Evolutionary conservation across 257 asterid species (phyloP).

Genomic region (Solanum phureja): DNA sequence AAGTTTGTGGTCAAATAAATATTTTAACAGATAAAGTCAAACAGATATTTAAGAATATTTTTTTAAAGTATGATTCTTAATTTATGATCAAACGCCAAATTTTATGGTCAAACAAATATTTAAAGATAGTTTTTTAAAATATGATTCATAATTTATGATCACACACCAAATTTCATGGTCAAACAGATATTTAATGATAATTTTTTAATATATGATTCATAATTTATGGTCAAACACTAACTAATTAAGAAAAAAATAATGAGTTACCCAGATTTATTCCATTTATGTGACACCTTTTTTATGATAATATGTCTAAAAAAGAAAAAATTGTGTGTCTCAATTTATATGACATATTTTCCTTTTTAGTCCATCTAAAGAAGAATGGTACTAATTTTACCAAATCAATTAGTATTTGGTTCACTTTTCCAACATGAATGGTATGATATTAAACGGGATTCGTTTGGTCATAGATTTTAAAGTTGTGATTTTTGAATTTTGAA

Average conservation of each 20-base stretch:
- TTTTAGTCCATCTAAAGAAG: not conserved
- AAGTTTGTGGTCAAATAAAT: not conserved
- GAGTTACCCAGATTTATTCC: accelerated
- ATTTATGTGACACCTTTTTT: not conserved
- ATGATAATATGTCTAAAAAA: too few relatives aligned
- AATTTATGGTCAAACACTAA: not conserved
- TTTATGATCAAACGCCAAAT: not conserved
- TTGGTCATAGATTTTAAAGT: not conserved
- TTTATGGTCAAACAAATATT: not conserved
- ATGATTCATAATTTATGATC: not conserved
- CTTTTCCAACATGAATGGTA: not conserved
- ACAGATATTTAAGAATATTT: too few relatives aligned
- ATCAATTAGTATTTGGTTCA: not conserved
- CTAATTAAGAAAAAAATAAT: not conserved
- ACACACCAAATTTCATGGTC: too few relatives aligned
- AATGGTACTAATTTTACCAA: not conserved
- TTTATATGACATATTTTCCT: not conserved
- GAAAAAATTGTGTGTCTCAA: not conserved
- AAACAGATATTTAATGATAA: not conserved
- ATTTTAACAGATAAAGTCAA: too few relatives aligned
- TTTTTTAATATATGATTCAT: not conserved
- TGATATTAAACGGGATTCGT: too few relatives aligned
- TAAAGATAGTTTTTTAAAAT: too few relatives aligned
- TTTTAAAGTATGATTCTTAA: not conserved
- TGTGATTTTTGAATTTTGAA: too few relatives aligned